Evolutionary conservation across 169 alveolate genomes (phyloP), one percentile per base, ranked within the genome.

Genomic region (Eimeria falciformis): DNA sequence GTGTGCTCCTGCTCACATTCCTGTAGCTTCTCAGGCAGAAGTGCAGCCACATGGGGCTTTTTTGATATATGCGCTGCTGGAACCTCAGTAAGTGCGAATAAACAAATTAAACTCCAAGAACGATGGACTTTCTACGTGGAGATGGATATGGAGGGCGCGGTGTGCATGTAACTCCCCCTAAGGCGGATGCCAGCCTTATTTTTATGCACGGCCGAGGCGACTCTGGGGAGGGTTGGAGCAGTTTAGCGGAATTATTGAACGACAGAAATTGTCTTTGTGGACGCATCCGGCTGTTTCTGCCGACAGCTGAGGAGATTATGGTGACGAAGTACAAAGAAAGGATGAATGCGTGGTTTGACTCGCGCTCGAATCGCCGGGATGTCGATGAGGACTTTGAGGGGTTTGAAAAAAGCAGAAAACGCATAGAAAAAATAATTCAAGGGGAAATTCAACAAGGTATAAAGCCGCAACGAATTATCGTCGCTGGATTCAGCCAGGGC

Each of bases 401-500:
- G 0, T 90, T 77, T 43, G 47, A 29, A 55, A 45, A 18, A 2
- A 55, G 69, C 45, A n/a, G 21, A 37, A 43, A 7, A 12, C 90
- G 90, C 14, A 77, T 77, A 23, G 81, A 90, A 58, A 14, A 25
- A 23, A 75, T 90, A 12, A 33, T 90, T n/a, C 43, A 29, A 46
- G 46, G 25, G 25, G 94, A 90, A 75, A n/a, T 77, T 18, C 78
- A 33, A 40, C 56, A 66, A 4, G 46, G 25, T 17, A 46, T 90
- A 17, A 14, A 46, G 6, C 94, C 90, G 40, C n/a, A 18, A 18
- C 37, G 90, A 2, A 77, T 77, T 1, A 2, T 90, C 29, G 55
- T 90, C 23, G 94, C 69, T 7, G 94, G 94, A 3, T 90, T 90
- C 69, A 75, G 94, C 50, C 94, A 90, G 58, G 94, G 94, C 11